Evolutionary conservation across 2,329 filamentous ascomycete species (phyloP).

Genomic region (Fulvia fulva): DNA sequence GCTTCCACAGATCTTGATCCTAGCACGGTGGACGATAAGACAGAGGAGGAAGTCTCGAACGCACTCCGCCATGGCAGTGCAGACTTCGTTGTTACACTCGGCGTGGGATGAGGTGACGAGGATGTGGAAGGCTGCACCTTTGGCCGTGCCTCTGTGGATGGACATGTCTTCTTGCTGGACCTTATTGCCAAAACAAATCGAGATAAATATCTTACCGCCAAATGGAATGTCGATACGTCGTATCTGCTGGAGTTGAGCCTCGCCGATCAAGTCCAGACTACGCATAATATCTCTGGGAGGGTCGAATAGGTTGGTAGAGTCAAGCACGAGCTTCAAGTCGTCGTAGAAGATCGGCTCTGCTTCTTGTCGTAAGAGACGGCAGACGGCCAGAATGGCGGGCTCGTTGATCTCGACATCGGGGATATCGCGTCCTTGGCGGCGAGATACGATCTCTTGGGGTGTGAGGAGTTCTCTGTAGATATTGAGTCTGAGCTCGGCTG

Average conservation of each 20-base stretch:
- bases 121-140: neutral
- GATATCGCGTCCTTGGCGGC: neutral
- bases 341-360: neutral
- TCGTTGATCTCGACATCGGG: neutral
- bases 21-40: neutral
- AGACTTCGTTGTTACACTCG: neutral
- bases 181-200: neutral
- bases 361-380: neutral
- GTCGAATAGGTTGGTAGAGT: neutral
- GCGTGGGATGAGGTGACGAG: neutral
- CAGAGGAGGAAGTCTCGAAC: neutral
- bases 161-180: neutral
- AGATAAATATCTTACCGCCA: neutral
- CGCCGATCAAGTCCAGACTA: neutral
- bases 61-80: neutral
- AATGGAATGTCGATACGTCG: neutral
- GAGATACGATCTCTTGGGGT: neutral
- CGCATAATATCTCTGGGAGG: neutral
- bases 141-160: neutral
- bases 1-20: neutral
- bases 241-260: neutral
- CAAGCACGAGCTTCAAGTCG: neutral
- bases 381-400: neutral
- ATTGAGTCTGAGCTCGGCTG: neutral
- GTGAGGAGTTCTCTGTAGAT: neutral